Conservation (phyloP, 495 filamentous ascomycete species). For the Aspergillus baeticus region DNA sequence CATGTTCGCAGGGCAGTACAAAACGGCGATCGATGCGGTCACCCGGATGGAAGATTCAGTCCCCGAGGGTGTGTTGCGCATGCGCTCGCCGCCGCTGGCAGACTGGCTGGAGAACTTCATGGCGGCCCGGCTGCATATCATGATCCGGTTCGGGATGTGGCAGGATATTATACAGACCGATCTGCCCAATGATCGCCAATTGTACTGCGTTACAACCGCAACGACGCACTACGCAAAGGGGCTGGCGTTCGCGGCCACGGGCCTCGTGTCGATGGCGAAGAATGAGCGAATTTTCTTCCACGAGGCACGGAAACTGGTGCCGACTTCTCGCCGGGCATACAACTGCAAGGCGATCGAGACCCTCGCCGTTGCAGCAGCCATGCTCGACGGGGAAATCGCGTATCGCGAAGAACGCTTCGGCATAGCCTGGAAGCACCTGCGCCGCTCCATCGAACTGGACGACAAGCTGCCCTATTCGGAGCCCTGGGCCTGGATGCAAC, state of each 20-base stretch:
- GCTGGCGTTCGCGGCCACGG: constrained; percentile 57
- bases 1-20: constrained; percentile 63
- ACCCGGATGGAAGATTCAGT: constrained; percentile 51
- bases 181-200: constrained; percentile 45
- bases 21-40: constrained; percentile 55
- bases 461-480: constrained; percentile 58
- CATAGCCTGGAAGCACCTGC: neutral
- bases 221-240: constrained; percentile 67
- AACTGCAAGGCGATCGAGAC: constrained; percentile 64
- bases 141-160: constrained; percentile 68
- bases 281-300: constrained; percentile 44
- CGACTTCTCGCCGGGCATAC: constrained; percentile 55
- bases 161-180: constrained; percentile 51
- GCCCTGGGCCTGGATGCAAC: constrained; percentile 68
- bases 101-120: constrained; percentile 70
- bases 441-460: neutral
- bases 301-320: constrained; percentile 46
- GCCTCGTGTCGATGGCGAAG: constrained; percentile 45
- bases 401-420: constrained; percentile 59
- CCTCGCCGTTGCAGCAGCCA: constrained; percentile 54
- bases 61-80: constrained; percentile 54
- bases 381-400: constrained; percentile 68
- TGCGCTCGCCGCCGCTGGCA: constrained; percentile 52
- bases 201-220: constrained; percentile 64
- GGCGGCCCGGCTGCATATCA: constrained; percentile 59